Evolutionary conservation across 371 early-diverging fungal genomes (phyloP), one percentile per base, ranked within the genome.

Genomic region (Mortierella sp.): DNA sequence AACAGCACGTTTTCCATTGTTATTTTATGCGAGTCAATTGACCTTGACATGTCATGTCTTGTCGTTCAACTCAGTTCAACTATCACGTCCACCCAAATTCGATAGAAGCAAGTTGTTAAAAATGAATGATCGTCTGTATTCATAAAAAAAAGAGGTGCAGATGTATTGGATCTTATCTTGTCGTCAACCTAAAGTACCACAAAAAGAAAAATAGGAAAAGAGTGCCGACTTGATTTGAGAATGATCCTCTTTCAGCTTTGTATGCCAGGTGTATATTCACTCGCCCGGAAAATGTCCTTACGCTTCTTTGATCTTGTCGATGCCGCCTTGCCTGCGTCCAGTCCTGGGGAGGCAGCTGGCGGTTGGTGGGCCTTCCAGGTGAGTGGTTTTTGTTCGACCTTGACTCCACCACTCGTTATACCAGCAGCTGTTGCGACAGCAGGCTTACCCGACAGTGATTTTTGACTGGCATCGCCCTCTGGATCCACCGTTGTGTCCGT

Each of bases 401-500:
- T 64, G 16, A 13, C 10, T 4, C 37, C 61, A 34, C 34, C 37
- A 19, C 37, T 19, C 22, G 37, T n/a, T n/a, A n/a, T 61, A 22
- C 61, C 34, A 7, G 53, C n/a, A 13, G 31, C 53, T 29, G 67
- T 58, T 9, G 61, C 61, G 39, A 24, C 70, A 29, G 48, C 45
- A 37, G 68, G 41, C 34, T 53, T 72, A 29, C 48, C 45, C 24
- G 69, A 19, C 40, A 40, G 26, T 4, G 73, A 58, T 43, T 52
- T 79, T 61, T 73, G 73, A 37, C 67, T 80, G 37, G 71, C 74
- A 63, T 81, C 81, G 5, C 74, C 81, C 1, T 81, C 81, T 14
- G 81, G 81, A 41, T 81, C 81, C n/a, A 74, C 70, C 2, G 81
- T 81, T 14, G 81, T 81, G 19, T 81, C 81, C 1, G 81, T 81